Conservation (phyloP, 2,329 filamentous ascomycete species). For the Nigrospora sphaerica region DNA sequence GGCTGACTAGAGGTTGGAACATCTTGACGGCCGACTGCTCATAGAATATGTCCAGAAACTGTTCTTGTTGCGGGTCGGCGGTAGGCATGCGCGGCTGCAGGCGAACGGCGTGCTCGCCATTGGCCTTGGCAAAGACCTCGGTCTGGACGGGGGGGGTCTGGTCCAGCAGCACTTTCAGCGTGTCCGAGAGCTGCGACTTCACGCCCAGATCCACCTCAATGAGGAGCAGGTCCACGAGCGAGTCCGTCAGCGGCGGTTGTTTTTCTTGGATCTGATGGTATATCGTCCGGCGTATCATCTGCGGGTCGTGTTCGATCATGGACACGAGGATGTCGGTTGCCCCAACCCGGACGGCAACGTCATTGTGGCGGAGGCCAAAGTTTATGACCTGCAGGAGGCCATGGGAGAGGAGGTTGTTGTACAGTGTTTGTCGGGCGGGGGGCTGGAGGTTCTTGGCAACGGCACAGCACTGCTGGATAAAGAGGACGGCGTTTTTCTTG, state of each 20-base stretch:
- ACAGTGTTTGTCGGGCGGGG: conserved; percentile 70
- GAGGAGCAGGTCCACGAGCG: conserved; percentile 82
- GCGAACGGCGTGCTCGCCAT: conserved; percentile 62
- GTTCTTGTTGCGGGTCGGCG: conserved; percentile 69
- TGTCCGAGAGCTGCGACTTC: conserved; percentile 91
- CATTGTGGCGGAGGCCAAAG: conserved; percentile 78
- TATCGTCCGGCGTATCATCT: conserved; percentile 89
- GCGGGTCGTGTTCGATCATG: conserved; percentile 90
- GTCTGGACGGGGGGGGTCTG: conserved; percentile 44
- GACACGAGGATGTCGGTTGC: conserved; percentile 91
- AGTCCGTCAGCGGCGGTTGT: conserved; percentile 79
- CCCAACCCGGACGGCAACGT: conserved; percentile 80
- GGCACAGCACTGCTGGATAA: conserved; percentile 91
- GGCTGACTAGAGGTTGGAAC: conserved; percentile 77
- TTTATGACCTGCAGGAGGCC: conserved; percentile 87
- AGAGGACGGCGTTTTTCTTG: conserved; percentile 90
- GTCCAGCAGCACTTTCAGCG: conserved; percentile 89
- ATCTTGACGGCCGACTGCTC: conserved; percentile 77
- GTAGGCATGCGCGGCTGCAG: conserved; percentile 39
- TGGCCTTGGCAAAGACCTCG: conserved; percentile 55
- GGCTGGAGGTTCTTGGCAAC: conserved; percentile 94
- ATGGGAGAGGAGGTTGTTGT: conserved; percentile 82
- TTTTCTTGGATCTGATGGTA: conserved; percentile 88
- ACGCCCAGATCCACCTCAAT: conserved; percentile 90
- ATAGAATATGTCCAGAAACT: conserved; percentile 84